Percentiles rank a stretch among this genome's conserved stretches.
Conservation (phyloP, 139 green algal genomes). For the Chara braunii region DNA sequence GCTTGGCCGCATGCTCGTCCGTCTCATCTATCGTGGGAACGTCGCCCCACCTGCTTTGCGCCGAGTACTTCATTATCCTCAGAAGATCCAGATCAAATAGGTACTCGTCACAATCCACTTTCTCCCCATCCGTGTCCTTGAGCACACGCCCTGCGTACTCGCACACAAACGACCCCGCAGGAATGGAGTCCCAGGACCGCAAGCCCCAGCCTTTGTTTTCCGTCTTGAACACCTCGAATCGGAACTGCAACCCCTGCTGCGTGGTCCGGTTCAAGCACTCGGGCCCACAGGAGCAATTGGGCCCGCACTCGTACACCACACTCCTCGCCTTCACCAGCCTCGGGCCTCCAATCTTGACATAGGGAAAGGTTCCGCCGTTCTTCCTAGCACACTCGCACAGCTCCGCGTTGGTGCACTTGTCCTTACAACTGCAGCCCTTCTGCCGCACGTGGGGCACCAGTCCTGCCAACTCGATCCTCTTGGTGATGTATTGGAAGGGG, state of each 20-base stretch:
- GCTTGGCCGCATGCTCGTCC: too few species aligned
- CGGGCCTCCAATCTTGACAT: constrained; percentile 1
- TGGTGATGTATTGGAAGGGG: constrained; percentile 25
- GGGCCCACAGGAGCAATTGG: constrained; percentile 7
- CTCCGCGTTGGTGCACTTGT: constrained; percentile 1
- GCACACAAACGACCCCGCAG: constrained; percentile 32
- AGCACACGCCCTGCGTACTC: constrained; percentile 34
- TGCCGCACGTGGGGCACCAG: not conserved
- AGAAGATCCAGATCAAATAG: constrained; percentile 35
- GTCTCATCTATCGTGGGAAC: not conserved
- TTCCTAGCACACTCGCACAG: constrained; percentile 7
- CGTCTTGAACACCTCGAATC: constrained; percentile 40
- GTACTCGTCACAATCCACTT: constrained; percentile 34
- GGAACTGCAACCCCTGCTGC: constrained; percentile 14
- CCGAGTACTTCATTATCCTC: not conserved
- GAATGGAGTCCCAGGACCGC: constrained; percentile 39
- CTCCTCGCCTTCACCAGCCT: constrained; percentile 2
- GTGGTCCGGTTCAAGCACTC: constrained; percentile 23
- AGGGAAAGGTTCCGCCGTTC: constrained; percentile 24
- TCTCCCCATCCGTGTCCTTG: constrained; percentile 18
- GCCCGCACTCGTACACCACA: constrained; percentile 28
- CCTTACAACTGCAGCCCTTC: not conserved
- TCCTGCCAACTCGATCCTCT: not conserved
- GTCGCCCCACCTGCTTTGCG: constrained; percentile 25
- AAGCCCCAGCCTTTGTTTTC: constrained; percentile 37